Evolutionary conservation across 1,284 basidiomycete species (phyloP).

Genomic region (Leccinum subspadiceum): DNA sequence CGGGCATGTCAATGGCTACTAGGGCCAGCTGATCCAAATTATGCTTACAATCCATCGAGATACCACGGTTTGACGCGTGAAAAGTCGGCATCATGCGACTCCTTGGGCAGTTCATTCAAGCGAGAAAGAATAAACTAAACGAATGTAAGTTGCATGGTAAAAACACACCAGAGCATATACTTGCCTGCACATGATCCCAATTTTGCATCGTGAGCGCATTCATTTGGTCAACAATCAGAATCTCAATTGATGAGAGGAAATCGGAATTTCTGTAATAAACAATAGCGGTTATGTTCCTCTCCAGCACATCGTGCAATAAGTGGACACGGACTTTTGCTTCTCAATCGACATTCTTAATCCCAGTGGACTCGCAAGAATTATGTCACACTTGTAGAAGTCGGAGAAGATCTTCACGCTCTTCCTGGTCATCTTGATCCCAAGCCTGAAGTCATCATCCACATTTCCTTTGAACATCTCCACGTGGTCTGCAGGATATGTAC

Average conservation of each 20-base stretch:
- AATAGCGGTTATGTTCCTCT: constrained; percentile 1
- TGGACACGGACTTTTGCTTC: constrained; percentile 75
- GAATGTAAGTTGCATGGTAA: neutral
- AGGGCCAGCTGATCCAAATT: neutral
- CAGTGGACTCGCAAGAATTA: constrained; percentile 92
- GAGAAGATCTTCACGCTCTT: constrained; percentile 88
- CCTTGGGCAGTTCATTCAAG: constrained; percentile 87
- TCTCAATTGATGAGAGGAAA: constrained; percentile 91
- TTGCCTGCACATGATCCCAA: constrained; percentile 94
- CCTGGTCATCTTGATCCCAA: constrained; percentile 90
- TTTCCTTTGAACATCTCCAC: constrained; percentile 96
- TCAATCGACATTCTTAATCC: constrained; percentile 92
- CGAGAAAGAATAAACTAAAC: constrained; percentile 80
- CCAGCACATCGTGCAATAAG: neutral
- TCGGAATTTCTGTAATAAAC: constrained; percentile 66
- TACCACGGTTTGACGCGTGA: constrained; percentile 98
- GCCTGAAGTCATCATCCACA: constrained; percentile 91
- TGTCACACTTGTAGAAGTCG: constrained; percentile 88
- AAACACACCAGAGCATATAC: neutral
- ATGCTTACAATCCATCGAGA: constrained; percentile 81
- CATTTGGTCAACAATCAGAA: constrained; percentile 91
- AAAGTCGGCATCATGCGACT: constrained; percentile 93
- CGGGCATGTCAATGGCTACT: neutral
- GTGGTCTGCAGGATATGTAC: constrained; percentile 88
- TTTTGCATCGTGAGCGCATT: constrained; percentile 98